Base-by-base conservation (phyloP, 1,139 yeast species). In the Candida sp. region DNA sequence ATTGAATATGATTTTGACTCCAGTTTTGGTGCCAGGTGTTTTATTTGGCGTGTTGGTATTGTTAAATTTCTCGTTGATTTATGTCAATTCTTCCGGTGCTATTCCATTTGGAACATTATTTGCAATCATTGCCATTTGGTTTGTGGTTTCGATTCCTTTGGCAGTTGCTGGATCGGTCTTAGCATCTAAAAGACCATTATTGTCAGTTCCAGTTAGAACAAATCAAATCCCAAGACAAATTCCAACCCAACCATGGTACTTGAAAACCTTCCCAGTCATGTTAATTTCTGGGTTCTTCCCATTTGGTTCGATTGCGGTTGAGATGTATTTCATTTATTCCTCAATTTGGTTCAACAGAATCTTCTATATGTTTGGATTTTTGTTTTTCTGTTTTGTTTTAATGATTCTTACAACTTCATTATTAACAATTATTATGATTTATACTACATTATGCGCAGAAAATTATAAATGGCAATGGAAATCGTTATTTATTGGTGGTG, bases 381-480 rank as follows among this genome's bases (percentile, higher is more conserved):
- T 93, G 56, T 88, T 93, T 65, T 82, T 91, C 67, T 90, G 97
- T 56, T 84, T 89, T 61, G 53, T 86, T 22, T 74, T 93, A 59
- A 86, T 90, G 89, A 70, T 88, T 12, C 60, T 87, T 55, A 90
- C 97, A 8, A 86, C 97, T 5, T 76, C 87, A 19, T 75, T 93
- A 50, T 90, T 90, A 37, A 84, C 97, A 0, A 71, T 90, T 21
- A 73, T 93, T 55, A 78, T 90, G 70, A 81, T 87, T 34, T 93
- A 93, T 66, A 87, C 87, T 70, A 79, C 91, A 8, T 76, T 95
- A 51, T 89, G 97, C 60, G 74, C 90, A 38, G 99, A 93, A 61
- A 88, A 93, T 64, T 91, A 95, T 72, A 82, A 83, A 63, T 93
- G 99, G 99, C 97, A 90, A 61, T 93, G 99, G 99, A 83, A 91